phyloP scores from a whole-genome alignment of 495 filamentous ascomycete genomes.

The Rusavskia elegans region DNA sequence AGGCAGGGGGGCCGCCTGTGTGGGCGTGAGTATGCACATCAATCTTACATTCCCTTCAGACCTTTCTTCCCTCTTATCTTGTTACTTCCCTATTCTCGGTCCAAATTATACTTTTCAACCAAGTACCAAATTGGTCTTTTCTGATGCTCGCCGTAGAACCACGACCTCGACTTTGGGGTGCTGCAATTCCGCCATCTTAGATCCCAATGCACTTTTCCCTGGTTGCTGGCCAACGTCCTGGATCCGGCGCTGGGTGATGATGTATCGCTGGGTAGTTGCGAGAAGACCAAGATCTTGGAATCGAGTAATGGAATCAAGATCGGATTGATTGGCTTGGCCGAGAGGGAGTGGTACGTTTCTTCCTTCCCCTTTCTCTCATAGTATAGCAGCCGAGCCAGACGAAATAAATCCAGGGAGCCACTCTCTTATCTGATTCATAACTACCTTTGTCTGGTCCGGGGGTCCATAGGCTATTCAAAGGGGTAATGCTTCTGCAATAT shows the following conservation, averaged over 20 bases:
- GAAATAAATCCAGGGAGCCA: too few relatives aligned
- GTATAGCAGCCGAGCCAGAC: not conserved
- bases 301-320: conserved; percentile 73
- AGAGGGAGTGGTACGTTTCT: conserved; percentile 42
- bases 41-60: not conserved
- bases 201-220: conserved; percentile 66
- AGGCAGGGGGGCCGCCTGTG: conserved; percentile 39
- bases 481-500: not conserved
- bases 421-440: too few relatives aligned
- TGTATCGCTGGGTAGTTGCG: conserved; percentile 52
- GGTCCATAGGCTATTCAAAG: too few relatives aligned
- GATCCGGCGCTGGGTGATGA: conserved; percentile 59
- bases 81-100: too few relatives aligned
- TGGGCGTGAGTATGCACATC: conserved; percentile 43
- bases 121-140: too few relatives aligned
- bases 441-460: too few relatives aligned
- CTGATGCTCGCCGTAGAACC: conserved; percentile 36
- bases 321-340: conserved; percentile 70
- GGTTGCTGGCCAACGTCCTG: conserved; percentile 74
- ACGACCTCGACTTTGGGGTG: conserved; percentile 90
- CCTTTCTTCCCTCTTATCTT: not conserved
- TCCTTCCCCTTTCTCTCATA: not conserved
- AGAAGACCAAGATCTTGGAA: conserved; percentile 54
- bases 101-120: too few relatives aligned
- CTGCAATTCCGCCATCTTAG: conserved; percentile 57